Evolutionary conservation across 495 filamentous ascomycete species (phyloP).

Genomic region (Penicillium coprophilum): DNA sequence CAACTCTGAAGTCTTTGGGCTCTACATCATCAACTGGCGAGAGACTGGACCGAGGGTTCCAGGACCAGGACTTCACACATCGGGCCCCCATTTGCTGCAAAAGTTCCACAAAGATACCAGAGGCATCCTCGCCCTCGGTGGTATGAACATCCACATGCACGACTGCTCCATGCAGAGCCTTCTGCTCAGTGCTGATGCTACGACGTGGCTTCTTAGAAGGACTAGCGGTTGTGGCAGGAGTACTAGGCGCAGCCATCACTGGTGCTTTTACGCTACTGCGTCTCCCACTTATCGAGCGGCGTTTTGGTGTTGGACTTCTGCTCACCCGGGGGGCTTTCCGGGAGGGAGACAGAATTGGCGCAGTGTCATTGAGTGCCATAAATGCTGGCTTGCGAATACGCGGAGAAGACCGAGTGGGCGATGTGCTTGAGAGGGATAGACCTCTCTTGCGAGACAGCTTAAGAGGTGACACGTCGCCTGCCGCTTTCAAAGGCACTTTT

Average conservation of each 20-base stretch:
- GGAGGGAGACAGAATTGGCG: constrained; percentile 22
- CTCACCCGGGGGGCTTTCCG: constrained; percentile 26
- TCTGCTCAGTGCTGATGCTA: constrained; percentile 22
- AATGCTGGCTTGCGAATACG: constrained; percentile 31
- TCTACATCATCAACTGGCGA: constrained; percentile 33
- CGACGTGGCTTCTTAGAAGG: constrained; percentile 34
- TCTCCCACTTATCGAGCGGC: constrained; percentile 19
- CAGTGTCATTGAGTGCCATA: constrained; percentile 20
- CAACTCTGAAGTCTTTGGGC: constrained; percentile 56
- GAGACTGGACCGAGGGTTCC: constrained; percentile 62
- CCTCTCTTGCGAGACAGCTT: constrained; percentile 58
- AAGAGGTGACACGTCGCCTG: constrained; percentile 60
- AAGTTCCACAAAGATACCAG: constrained; percentile 77
- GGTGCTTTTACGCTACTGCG: constrained; percentile 13
- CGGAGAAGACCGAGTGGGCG: constrained; percentile 38
- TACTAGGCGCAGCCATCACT: constrained; percentile 12
- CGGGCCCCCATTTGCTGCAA: constrained; percentile 82
- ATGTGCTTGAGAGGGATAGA: constrained; percentile 42
- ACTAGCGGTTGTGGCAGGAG: constrained; percentile 27
- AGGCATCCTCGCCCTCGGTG: constrained; percentile 82
- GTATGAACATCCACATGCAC: constrained; percentile 95
- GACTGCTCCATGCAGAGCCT: constrained; percentile 65
- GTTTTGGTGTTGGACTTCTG: constrained; percentile 28
- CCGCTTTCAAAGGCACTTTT: constrained; percentile 73
- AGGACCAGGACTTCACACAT: constrained; percentile 80